phyloP scores from a whole-genome alignment of 345 rosid species.

The Lumnitzera littorea region DNA sequence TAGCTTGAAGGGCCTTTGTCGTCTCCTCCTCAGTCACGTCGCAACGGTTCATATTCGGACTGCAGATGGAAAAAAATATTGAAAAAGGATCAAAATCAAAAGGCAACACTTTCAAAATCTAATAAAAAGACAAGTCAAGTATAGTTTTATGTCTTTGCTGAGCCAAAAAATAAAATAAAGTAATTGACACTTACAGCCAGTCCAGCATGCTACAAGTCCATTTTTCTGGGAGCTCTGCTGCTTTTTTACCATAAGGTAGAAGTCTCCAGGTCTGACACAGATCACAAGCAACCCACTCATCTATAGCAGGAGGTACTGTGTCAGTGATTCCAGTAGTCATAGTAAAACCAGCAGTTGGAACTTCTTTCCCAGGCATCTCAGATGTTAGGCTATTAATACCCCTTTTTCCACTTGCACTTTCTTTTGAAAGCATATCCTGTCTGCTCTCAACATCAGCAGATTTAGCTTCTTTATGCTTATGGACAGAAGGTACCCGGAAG shows the following conservation, averaged over 20 bases:
- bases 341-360: slow-evolving; percentile 11
- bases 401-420: slow-evolving; percentile 20
- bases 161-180: not conserved
- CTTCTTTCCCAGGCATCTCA: slow-evolving; percentile 21
- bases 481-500: slow-evolving; percentile 14
- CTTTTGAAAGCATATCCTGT: slow-evolving; percentile 21
- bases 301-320: slow-evolving; percentile 26
- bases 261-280: slow-evolving; percentile 65
- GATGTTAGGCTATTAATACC: slow-evolving; percentile 17
- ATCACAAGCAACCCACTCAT: slow-evolving; percentile 62
- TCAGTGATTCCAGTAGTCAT: slow-evolving; percentile 23
- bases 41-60: slow-evolving; percentile 43
- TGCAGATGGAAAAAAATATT: slow-evolving; percentile 1
- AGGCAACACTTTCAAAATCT: too few relatives aligned
- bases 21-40: slow-evolving; percentile 38
- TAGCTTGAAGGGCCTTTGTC: slow-evolving; percentile 25
- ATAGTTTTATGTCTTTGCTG: too few relatives aligned
- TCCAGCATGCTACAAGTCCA: slow-evolving; percentile 74
- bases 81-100: not conserved
- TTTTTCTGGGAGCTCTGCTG: slow-evolving; percentile 56
- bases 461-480: slow-evolving; percentile 18
- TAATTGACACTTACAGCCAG: slow-evolving; percentile 62
- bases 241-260: slow-evolving; percentile 37
- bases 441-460: slow-evolving; percentile 14
- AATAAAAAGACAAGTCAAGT: too few relatives aligned